These are phyloP conservation scores for Collybiopsis confluens DNA, from an alignment of 768 basidiomycete genomes.

Conservation along the genomic window DNA sequence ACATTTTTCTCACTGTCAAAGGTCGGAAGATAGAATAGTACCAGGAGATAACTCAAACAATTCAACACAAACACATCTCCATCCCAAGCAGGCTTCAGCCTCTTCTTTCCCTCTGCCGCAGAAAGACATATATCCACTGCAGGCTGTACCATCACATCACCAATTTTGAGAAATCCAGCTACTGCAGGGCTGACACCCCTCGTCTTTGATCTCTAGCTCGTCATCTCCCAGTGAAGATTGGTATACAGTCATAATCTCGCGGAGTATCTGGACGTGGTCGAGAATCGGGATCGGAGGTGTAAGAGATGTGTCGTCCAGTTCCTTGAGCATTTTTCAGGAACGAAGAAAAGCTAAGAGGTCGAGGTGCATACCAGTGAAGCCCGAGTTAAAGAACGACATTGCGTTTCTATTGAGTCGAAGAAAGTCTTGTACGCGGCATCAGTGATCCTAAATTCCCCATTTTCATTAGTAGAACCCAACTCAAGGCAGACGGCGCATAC, in stretches of 20 bases:
- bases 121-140: constrained; percentile 69
- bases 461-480: too few species aligned
- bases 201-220: constrained; percentile 37
- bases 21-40: constrained; percentile 20
- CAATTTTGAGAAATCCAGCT: background rate
- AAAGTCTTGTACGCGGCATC: constrained; percentile 80
- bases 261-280: constrained; percentile 78
- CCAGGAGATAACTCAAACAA: constrained; percentile 79
- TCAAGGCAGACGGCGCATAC: constrained; percentile 48
- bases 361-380: constrained; percentile 45
- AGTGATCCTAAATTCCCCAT: constrained; percentile 80
- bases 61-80: constrained; percentile 80
- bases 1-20: background rate
- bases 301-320: constrained; percentile 63
- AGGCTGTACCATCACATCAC: constrained; percentile 71
- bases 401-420: constrained; percentile 81
- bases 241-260: constrained; percentile 88
- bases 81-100: constrained; percentile 66
- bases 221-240: constrained; percentile 79
- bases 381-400: constrained; percentile 62
- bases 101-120: constrained; percentile 63
- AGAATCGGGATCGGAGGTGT: constrained; percentile 75
- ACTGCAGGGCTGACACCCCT: constrained; percentile 35
- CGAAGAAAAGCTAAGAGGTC: constrained; percentile 12
- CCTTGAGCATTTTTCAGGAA: constrained; percentile 33